Base-by-base conservation (phyloP, 805 yeast genomes). In the Wickerhamiella alocasiicola region DNA sequence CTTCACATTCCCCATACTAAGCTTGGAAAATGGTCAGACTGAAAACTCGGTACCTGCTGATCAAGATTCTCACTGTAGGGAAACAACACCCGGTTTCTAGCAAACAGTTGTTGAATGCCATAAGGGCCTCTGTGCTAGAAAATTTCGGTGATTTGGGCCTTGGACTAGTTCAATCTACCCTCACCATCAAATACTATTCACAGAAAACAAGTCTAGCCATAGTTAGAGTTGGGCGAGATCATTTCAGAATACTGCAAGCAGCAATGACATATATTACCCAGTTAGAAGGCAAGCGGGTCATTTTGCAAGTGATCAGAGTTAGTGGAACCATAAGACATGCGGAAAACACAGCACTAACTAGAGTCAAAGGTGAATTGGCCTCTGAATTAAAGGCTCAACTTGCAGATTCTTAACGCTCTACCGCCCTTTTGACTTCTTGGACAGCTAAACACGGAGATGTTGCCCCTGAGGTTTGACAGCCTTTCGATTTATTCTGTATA, bases 301-400 rank as follows among this genome's bases (percentile, higher is more conserved):
- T 79, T 9, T 57, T 85, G 12, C 66, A 76, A 41, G 77, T 81
- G 21, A 61, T 71, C 4, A 80, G 78, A 43, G 74, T 82, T 0
- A 78, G 94, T 53, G 97, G 95, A 0, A 84, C 95, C 0, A 85
- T 87, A 24, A 78, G 76, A 55, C 83, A 82, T 54, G 73, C 93
- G 48, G 94, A 87, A 55, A 70, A 75, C 48, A 71, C 66, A 44
- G 78, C 85, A 0, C 74, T 82, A 21, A 57, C 67, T 53, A 64
- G 67, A 39, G 26, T 17, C 36, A 32, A 26, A 26, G 59, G 63
- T 31, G 30, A 7, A 9, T 24, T 36, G 15, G 25, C 15, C 6
- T 9, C 36, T 32, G 12, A 32, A 25, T 32, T 20, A 32, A 26
- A 25, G 20, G 24, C 17, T n/a, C 31, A 28, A 28, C n/a, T n/a